Evolutionary conservation across 306 rosid species (phyloP).

Genomic region (Astragalus glycyphyllos): DNA sequence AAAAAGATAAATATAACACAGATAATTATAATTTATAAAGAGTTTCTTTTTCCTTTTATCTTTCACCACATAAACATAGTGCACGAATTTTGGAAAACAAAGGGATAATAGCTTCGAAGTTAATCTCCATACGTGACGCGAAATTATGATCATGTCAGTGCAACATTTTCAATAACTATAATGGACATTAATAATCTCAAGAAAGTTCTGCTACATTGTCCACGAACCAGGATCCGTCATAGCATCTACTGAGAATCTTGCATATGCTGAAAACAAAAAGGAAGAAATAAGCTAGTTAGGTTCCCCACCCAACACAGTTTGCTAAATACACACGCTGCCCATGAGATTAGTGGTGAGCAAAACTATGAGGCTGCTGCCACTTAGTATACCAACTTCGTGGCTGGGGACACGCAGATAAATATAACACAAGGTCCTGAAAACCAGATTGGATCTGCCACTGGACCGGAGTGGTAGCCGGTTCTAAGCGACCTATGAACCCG

Average conservation of each 20-base stretch:
- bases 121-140: conserved; percentile 6
- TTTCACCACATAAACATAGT: not conserved
- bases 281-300: conserved; percentile 7
- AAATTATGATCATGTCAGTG: conserved; percentile 43
- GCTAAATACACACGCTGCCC: conserved; percentile 9
- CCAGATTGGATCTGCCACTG: no score
- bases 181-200: conserved; percentile 18
- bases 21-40: conserved; percentile 5
- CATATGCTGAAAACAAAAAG: conserved; percentile 37
- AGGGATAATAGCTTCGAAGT: conserved; percentile 27
- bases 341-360: not conserved
- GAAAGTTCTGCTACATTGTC: conserved; percentile 28
- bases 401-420: not conserved
- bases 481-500: no score
- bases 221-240: conserved; percentile 22
- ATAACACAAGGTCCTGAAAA: no score
- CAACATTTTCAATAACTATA: conserved; percentile 37
- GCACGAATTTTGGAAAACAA: conserved; percentile 19
- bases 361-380: not conserved
- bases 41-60: not conserved
- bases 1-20: no score
- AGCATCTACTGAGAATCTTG: conserved; percentile 33
- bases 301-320: not conserved
- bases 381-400: conserved; percentile 8
- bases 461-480: no score